Evolutionary conservation across 345 rosid genomes (phyloP).

Genomic region (Stellera chamaejasme): DNA sequence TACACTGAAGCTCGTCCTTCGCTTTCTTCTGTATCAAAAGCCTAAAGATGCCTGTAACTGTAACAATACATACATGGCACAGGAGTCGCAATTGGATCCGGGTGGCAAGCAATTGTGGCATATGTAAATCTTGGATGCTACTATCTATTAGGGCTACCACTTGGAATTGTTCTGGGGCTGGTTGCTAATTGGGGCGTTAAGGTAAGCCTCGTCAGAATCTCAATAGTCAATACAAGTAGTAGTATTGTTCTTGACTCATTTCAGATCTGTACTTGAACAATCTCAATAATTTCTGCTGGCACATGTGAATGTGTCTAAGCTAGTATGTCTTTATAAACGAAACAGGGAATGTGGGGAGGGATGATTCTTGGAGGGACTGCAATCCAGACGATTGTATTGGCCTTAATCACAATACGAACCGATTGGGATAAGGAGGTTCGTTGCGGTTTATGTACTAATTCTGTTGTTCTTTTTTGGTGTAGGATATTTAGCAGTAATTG

Average conservation of each 20-base stretch:
- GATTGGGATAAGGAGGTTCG: conserved; percentile 61
- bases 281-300: background rate
- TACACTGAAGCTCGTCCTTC: too few relatives aligned
- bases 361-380: conserved; percentile 66
- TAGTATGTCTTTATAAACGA: background rate
- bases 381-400: conserved; percentile 46
- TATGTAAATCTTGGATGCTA: conserved; percentile 69
- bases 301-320: too few relatives aligned
- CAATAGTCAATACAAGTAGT: too few relatives aligned
- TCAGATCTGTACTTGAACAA: too few relatives aligned
- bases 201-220: conserved; percentile 22
- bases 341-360: conserved; percentile 76
- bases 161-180: conserved; percentile 66
- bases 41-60: too few relatives aligned
- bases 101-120: conserved; percentile 72
- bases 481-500: background rate
- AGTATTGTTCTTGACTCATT: too few relatives aligned
- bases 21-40: too few relatives aligned
- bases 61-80: background rate
- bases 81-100: conserved; percentile 90
- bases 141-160: conserved; percentile 58
- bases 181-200: conserved; percentile 44
- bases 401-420: conserved; percentile 29
- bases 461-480: background rate
- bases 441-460: background rate